Base-by-base conservation (phyloP, 1,284 basidiomycete species). In the Cutaneotrichosporon daszewskae region DNA sequence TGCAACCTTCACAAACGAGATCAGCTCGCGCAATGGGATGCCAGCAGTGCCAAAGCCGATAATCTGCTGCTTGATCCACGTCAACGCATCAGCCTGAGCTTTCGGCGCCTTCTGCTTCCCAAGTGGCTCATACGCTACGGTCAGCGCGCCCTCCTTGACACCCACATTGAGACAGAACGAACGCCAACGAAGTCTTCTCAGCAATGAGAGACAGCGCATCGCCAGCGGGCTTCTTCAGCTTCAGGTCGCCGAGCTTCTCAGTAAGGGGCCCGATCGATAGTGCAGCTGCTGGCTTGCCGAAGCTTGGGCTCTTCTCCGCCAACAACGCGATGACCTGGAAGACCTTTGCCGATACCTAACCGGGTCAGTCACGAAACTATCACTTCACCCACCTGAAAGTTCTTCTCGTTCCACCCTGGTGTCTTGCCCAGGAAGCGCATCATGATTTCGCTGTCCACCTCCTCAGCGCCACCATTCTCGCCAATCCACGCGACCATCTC, bases 21-120 rank as follows among this genome's bases (percentile, higher is more conserved):
- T 91, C 26, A 98, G 73, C 47, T 77, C 80, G 41, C 87, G 80
- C 34, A 98, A 76, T 2, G 87, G 82, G 14, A 99, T 68, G 9
- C 92, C 94, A 14, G 79, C 77, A 43, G 90, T 85, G 23, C 95
- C 95, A 66, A 99, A 99, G 45, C 97, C 95, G n/a, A 77, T 77
- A 22, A 99, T 71, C 11, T 85, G 83, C 44, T 82, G 79, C 50
- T 94, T 90, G 46, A 97, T 80, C 90, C 94, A 98, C 17, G 77
- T 72, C 35, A 96, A 69, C 1, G 91, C 84, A 65, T 99, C 95
- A 0, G 92, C 91, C 28, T 96, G 79, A 22, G 92, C 89, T 72
- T 98, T 99, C 0, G 94, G 94, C 0, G 95, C 95, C 68, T 98
- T 98, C 65, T 90, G 89, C 69, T 91, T 95, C 13, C 80, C 79